Conservation (phyloP, 2,329 filamentous ascomycete species). For the Periglandula ipomoeae region DNA sequence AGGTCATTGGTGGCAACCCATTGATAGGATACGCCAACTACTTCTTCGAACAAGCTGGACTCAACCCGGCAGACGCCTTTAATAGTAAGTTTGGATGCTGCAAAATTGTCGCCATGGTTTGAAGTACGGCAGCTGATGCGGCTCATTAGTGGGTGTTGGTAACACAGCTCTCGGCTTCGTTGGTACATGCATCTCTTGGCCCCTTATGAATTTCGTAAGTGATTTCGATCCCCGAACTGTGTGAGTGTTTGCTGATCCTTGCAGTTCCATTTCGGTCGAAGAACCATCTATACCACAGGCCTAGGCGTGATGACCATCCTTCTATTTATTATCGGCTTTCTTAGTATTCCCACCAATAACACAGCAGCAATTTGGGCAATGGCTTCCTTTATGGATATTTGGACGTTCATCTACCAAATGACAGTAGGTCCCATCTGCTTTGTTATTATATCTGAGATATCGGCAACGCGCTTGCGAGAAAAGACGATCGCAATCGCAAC, state of each 20-base stretch:
- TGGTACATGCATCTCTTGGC: constrained; percentile 31
- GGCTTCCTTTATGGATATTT: constrained; percentile 29
- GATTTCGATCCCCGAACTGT: neutral
- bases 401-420: constrained; percentile 32
- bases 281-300: constrained; percentile 26
- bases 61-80: constrained; percentile 14
- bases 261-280: constrained; percentile 25
- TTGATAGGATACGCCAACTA: constrained; percentile 53
- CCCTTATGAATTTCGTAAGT: constrained; percentile 24
- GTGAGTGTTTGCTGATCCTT: neutral
- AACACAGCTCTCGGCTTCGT: constrained; percentile 32
- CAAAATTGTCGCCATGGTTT: neutral
- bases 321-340: constrained; percentile 32
- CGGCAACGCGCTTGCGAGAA: constrained; percentile 23
- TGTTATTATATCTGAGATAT: constrained; percentile 30
- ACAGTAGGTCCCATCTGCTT: constrained; percentile 33
- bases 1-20: constrained; percentile 55
- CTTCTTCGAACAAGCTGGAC: constrained; percentile 26
- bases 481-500: constrained; percentile 23
- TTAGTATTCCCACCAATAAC: constrained; percentile 25
- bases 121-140: neutral
- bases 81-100: constrained; percentile 9
- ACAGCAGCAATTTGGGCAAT: constrained; percentile 26
- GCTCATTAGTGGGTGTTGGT: constrained; percentile 19
- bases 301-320: constrained; percentile 23